Evolutionary conservation across 2,329 filamentous ascomycete species (phyloP).

Genomic region (Metarhizium anisopliae): DNA sequence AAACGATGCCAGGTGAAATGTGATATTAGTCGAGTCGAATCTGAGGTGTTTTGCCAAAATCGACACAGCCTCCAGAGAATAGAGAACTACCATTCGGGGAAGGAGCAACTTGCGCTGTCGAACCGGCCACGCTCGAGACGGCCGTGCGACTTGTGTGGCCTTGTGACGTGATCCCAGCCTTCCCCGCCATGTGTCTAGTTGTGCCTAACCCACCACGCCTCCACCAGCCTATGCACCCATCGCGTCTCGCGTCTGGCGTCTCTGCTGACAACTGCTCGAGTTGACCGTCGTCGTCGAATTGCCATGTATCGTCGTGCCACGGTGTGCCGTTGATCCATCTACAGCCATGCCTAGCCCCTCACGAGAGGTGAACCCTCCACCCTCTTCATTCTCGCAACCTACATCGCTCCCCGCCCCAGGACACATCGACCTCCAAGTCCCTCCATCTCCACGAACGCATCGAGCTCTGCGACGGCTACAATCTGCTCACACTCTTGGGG

Average conservation of each 20-base stretch:
- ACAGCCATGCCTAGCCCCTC: conserved; percentile 10
- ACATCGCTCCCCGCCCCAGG: conserved; percentile 1
- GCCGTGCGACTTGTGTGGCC: background rate
- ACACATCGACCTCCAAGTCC: conserved; percentile 39
- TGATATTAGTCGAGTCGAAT: too few relatives aligned
- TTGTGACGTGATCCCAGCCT: background rate
- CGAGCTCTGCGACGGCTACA: conserved; percentile 64
- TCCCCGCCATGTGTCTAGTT: background rate
- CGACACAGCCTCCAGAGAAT: too few relatives aligned
- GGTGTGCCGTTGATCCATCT: background rate
- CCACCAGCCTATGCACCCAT: background rate
- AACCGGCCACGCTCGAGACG: too few relatives aligned
- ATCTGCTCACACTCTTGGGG: conserved; percentile 61
- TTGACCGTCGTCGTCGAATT: background rate
- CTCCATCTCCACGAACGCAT: conserved; percentile 55
- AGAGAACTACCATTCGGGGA: too few relatives aligned
- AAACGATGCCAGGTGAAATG: too few relatives aligned
- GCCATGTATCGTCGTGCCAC: background rate
- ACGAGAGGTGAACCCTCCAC: conserved; percentile 1
- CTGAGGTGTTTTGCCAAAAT: too few relatives aligned
- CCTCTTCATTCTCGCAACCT: background rate
- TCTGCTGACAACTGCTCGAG: background rate
- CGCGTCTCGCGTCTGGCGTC: background rate
- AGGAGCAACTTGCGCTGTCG: too few relatives aligned
- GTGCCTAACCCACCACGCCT: background rate